Conservation (phyloP, 2,329 filamentous ascomycete genomes). For the Colletotrichum scovillei region DNA sequence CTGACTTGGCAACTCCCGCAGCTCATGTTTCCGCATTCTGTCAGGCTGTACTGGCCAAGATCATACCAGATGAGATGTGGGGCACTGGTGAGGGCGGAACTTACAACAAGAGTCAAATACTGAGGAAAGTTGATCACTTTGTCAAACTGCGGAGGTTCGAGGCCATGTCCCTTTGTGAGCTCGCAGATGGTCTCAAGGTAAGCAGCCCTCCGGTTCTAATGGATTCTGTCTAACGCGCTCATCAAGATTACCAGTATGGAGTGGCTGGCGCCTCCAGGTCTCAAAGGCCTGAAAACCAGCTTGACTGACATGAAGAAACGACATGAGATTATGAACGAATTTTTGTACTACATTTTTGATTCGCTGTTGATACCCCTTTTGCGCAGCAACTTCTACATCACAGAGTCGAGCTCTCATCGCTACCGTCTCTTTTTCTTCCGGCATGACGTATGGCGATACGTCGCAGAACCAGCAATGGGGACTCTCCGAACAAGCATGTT, state of each 20-base stretch:
- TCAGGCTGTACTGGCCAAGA: conserved; percentile 75
- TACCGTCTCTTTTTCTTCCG: conserved; percentile 93
- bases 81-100: conserved; percentile 64
- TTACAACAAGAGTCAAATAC: conserved; percentile 71
- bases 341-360: conserved; percentile 94
- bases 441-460: conserved; percentile 87
- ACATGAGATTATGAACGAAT: conserved; percentile 81
- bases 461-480: conserved; percentile 79
- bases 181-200: conserved; percentile 82
- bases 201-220: conserved; percentile 7
- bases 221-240: neutral
- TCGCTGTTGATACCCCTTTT: conserved; percentile 90
- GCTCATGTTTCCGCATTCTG: conserved; percentile 87
- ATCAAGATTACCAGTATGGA: conserved; percentile 71
- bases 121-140: conserved; percentile 81
- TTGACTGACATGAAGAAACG: conserved; percentile 81
- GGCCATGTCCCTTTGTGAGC: conserved; percentile 80
- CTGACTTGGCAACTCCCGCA: conserved; percentile 74
- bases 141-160: conserved; percentile 84
- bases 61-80: conserved; percentile 83
- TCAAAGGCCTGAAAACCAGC: conserved; percentile 67
- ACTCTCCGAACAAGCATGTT: conserved; percentile 79
- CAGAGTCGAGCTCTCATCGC: conserved; percentile 84
- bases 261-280: conserved; percentile 76
- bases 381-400: conserved; percentile 91